A percentile compares a stretch with the other conserved stretches of the same genome.
phyloP scores from a whole-genome alignment of 2,329 filamentous ascomycete species.

The Diaporthe citri region DNA sequence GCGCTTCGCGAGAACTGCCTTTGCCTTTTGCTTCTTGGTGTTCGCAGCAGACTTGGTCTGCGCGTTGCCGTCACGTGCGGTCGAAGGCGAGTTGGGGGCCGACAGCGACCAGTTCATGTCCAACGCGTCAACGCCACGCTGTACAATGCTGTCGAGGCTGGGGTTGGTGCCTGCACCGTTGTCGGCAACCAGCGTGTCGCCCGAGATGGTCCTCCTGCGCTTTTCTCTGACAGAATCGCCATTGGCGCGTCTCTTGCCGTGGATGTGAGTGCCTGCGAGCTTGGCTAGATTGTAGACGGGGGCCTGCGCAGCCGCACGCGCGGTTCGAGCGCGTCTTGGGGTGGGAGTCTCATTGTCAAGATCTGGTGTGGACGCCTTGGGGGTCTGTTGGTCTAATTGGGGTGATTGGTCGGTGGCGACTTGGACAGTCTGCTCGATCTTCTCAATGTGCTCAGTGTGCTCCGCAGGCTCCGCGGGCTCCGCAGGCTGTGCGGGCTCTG shows the following conservation, averaged over 20 bases:
- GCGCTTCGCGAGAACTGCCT: conserved; percentile 51
- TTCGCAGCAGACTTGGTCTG: conserved; percentile 47
- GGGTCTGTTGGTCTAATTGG: conserved; percentile 18
- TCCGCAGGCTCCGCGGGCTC: conserved; percentile 36
- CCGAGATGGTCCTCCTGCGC: conserved; percentile 61
- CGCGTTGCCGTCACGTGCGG: conserved; percentile 49
- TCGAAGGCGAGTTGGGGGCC: conserved; percentile 51
- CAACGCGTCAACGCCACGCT: conserved; percentile 61
- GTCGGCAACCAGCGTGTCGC: conserved; percentile 50
- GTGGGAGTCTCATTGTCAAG: conserved; percentile 37
- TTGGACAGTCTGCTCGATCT: conserved; percentile 46
- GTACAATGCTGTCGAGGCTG: conserved; percentile 46
- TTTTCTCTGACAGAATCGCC: conserved; percentile 61
- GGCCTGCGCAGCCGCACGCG: conserved; percentile 65
- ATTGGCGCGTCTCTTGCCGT: conserved; percentile 68
- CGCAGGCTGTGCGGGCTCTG: conserved; percentile 35
- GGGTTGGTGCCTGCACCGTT: conserved; percentile 43
- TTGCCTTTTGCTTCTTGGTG: conserved; percentile 14
- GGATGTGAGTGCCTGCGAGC: conserved; percentile 71
- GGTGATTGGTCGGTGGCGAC: conserved; percentile 33
- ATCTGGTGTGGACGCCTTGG: not conserved
- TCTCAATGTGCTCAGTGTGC: not conserved
- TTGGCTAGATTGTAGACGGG: conserved; percentile 77
- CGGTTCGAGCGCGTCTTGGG: conserved; percentile 61
- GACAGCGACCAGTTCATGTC: conserved; percentile 58